phyloP scores from a whole-genome alignment of 2,329 filamentous ascomycete genomes.

The Tolypocladium paradoxum region DNA sequence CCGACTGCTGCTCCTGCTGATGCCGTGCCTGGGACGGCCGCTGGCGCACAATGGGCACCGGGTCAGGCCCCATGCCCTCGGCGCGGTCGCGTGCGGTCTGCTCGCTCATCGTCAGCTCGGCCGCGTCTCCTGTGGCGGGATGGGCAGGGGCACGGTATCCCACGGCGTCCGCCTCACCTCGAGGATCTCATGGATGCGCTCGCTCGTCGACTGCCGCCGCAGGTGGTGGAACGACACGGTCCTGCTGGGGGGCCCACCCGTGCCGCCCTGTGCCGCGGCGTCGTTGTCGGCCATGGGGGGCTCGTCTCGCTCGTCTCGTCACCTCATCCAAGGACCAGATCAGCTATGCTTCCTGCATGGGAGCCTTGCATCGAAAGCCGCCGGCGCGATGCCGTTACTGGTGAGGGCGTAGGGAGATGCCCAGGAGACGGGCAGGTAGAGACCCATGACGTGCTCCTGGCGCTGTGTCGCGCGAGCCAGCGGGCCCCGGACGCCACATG shows the following conservation, averaged over 20 bases:
- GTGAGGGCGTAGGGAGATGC: not conserved
- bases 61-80: constrained; percentile 24
- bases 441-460: constrained; percentile 1
- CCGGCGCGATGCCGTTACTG: not conserved
- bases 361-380: not conserved
- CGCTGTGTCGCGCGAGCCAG: not conserved
- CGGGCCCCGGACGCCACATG: not conserved
- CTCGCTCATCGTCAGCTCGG: not conserved
- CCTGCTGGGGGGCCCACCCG: not conserved
- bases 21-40: not conserved
- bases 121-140: not conserved
- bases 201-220: constrained; percentile 22
- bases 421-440: not conserved
- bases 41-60: constrained; percentile 6
- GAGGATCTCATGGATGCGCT: constrained; percentile 34
- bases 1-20: not conserved
- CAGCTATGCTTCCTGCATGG: not conserved
- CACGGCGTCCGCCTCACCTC: constrained; percentile 24
- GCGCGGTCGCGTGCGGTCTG: constrained; percentile 33
- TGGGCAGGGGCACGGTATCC: not conserved
- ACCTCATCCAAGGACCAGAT: not conserved
- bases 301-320: not conserved
- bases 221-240: constrained; percentile 8
- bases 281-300: not conserved
- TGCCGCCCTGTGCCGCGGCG: not conserved